Conservation (phyloP, 208 protist genomes). For the Trypanosoma melophagium region DNA sequence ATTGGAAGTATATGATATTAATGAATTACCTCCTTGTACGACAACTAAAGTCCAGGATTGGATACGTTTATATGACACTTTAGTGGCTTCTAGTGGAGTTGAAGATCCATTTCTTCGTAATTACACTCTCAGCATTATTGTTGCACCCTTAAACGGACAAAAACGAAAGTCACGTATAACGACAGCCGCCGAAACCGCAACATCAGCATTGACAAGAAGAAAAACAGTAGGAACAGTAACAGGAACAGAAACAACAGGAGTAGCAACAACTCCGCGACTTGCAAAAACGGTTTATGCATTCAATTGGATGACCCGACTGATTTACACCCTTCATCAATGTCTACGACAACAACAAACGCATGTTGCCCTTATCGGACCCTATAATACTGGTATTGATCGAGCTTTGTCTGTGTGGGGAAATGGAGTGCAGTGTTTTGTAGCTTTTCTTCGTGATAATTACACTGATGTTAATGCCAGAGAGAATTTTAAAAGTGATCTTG, state of each 20-base stretch:
- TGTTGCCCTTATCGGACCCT: slow-evolving; percentile 47
- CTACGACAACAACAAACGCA: slow-evolving; percentile 36
- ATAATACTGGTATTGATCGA: slow-evolving; percentile 47
- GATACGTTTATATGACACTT: slow-evolving; percentile 8
- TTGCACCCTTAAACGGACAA: neutral
- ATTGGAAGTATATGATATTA: slow-evolving; percentile 1
- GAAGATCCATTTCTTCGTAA: slow-evolving; percentile 10
- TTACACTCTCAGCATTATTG: neutral
- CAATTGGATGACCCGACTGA: slow-evolving; percentile 14
- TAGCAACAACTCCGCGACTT: neutral
- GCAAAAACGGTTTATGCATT: neutral
- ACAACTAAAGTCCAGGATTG: neutral
- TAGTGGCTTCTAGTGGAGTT: neutral
- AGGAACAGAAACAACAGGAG: neutral
- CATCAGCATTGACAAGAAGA: neutral
- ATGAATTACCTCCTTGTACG: slow-evolving; percentile 18
- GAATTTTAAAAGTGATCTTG: slow-evolving; percentile 57
- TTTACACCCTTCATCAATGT: slow-evolving; percentile 24
- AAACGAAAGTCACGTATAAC: neutral
- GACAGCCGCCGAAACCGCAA: neutral
- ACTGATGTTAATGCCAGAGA: slow-evolving; percentile 19
- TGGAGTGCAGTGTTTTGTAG: slow-evolving; percentile 46
- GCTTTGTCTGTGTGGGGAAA: slow-evolving; percentile 61
- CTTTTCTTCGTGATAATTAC: slow-evolving; percentile 43
- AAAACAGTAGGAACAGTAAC: neutral